Percentiles rank a stretch among this genome's conserved stretches.
These are phyloP conservation scores for Solanum tacnaense DNA, from an alignment of 257 asterid species.

Conservation along the genomic window DNA sequence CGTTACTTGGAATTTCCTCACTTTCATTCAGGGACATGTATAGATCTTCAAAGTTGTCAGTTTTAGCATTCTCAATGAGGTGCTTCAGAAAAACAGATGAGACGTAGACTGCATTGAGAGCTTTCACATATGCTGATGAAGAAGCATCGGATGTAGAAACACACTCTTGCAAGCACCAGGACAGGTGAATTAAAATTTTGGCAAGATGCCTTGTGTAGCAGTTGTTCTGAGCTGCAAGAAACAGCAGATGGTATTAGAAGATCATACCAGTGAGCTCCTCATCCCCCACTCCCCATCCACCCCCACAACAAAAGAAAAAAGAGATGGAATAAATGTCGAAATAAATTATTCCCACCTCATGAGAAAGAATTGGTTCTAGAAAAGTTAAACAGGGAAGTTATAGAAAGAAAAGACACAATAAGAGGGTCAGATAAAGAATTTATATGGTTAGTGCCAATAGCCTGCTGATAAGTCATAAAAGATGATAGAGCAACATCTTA, in stretches of 20 bases:
- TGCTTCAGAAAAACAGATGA: slow-evolving; percentile 84
- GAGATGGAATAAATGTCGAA: background rate
- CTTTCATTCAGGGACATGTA: slow-evolving; percentile 53
- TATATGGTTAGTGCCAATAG: background rate
- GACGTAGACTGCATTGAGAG: slow-evolving; percentile 71
- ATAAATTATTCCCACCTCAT: background rate
- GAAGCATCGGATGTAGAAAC: slow-evolving; percentile 47
- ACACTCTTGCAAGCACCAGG: slow-evolving; percentile 89
- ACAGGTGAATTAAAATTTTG: slow-evolving; percentile 74
- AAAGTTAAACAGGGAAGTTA: background rate
- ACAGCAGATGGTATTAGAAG: background rate
- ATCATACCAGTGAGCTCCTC: background rate
- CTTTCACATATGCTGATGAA: slow-evolving; percentile 46
- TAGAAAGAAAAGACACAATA: background rate
- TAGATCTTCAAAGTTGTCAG: slow-evolving; percentile 69
- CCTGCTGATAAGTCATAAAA: background rate
- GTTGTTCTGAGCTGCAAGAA: slow-evolving; percentile 73
- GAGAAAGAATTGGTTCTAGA: background rate
- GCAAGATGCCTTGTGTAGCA: slow-evolving; percentile 78
- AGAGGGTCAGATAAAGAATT: background rate
- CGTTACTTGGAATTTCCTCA: slow-evolving; percentile 47
- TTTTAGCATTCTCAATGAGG: slow-evolving; percentile 61
- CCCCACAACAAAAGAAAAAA: background rate
- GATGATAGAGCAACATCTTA: background rate
- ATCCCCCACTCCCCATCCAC: background rate